These are phyloP conservation scores for Zygnema circumcarinatum DNA, from an alignment of 139 green algal species.

Conservation along the genomic window DNA sequence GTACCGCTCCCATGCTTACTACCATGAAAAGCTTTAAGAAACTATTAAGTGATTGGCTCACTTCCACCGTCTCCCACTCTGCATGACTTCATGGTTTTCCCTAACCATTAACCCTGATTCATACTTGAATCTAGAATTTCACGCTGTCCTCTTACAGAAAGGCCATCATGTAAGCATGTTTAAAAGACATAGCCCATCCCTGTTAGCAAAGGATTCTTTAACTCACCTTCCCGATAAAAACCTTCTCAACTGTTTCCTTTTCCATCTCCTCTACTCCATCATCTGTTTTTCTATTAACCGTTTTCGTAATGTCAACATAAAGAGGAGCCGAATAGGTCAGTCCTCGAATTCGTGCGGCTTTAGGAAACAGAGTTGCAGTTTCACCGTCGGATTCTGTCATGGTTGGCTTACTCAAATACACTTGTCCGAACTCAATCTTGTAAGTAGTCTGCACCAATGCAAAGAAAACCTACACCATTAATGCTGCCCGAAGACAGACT, in stretches of 20 bases:
- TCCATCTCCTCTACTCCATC: slow-evolving; percentile 69
- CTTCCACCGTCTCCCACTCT: no score
- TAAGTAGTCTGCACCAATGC: slow-evolving; percentile 31
- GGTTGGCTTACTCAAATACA: slow-evolving; percentile 92
- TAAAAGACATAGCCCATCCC: no score
- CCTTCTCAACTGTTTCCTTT: slow-evolving; percentile 71
- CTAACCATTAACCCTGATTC: no score
- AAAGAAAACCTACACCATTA: neutral
- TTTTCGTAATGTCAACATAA: slow-evolving; percentile 90
- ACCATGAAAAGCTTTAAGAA: no score
- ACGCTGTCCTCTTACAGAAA: no score
- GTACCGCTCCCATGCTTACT: slow-evolving; percentile 7
- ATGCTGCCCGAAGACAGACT: neutral
- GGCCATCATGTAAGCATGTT: no score
- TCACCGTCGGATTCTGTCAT: slow-evolving; percentile 93
- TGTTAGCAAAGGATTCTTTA: no score
- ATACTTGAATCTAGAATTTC: no score
- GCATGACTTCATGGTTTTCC: no score
- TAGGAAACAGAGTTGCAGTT: slow-evolving; percentile 88
- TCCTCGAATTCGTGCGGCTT: slow-evolving; percentile 93
- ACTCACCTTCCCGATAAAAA: slow-evolving; percentile 89
- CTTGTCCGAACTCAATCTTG: slow-evolving; percentile 91
- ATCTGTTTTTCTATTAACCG: slow-evolving; percentile 65
- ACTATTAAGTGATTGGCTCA: no score
- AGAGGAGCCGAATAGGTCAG: slow-evolving; percentile 97